phyloP scores from a whole-genome alignment of 192 early-diverging fungal genomes.

The Geranomyces michiganensis region DNA sequence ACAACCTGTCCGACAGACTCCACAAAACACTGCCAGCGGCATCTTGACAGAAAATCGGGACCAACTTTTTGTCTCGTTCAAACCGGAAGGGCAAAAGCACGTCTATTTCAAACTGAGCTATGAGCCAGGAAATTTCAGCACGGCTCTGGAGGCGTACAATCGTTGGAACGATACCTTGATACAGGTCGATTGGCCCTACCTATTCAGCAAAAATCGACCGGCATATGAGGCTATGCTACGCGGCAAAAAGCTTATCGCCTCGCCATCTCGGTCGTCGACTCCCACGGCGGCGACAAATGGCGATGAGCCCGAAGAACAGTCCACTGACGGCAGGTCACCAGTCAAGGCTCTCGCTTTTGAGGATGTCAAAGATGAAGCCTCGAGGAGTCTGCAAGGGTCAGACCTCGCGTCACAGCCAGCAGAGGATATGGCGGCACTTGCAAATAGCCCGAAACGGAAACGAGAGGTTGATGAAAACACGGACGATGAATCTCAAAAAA shows the following conservation, averaged over 20 bases:
- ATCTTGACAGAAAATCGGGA: conserved; percentile 44
- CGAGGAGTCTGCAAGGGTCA: no score
- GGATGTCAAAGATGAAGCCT: not conserved
- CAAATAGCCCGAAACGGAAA: not conserved
- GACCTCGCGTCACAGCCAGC: not conserved
- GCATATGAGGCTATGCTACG: not conserved
- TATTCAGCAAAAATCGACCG: conserved; percentile 64
- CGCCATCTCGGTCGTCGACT: not conserved
- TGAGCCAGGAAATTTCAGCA: conserved; percentile 77
- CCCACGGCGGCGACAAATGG: not conserved
- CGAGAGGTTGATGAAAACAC: not conserved
- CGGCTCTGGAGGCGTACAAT: conserved; percentile 68
- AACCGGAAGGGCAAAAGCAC: conserved; percentile 40
- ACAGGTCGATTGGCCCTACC: conserved; percentile 80
- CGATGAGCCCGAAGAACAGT: not conserved
- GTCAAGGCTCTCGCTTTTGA: not conserved
- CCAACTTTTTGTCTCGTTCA: conserved; percentile 37
- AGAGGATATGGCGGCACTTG: not conserved
- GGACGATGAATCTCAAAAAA: not conserved
- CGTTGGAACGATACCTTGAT: conserved; percentile 74
- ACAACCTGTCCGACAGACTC: conserved; percentile 33
- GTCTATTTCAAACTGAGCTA: conserved; percentile 78
- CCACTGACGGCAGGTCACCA: not conserved
- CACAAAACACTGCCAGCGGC: conserved; percentile 38
- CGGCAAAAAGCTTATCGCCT: not conserved